Evolutionary conservation across 2,329 filamentous ascomycete species (phyloP).

Genomic region (Penicillium sp.): DNA sequence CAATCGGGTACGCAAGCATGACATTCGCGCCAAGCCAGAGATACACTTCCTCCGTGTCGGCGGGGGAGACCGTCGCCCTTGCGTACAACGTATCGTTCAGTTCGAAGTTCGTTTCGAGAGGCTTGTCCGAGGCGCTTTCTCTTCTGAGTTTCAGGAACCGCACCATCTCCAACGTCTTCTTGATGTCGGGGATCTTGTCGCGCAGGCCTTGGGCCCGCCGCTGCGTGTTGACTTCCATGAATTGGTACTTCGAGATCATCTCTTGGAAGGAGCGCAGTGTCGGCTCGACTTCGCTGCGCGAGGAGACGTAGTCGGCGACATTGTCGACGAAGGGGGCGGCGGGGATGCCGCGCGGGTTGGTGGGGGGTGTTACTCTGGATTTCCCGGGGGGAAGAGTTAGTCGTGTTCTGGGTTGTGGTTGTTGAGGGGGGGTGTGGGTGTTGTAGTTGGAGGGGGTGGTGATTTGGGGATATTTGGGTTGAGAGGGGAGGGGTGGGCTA

Average conservation of each 20-base stretch:
- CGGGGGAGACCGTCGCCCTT: conserved; percentile 70
- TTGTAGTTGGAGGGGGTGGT: background rate
- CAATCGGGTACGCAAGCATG: conserved; percentile 88
- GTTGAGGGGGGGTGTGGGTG: background rate
- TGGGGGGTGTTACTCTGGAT: conserved; percentile 23
- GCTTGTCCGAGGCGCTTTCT: too few relatives aligned
- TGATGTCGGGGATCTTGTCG: conserved; percentile 95
- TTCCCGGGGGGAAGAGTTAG: conserved; percentile 20
- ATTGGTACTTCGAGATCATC: conserved; percentile 83
- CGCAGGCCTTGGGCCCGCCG: conserved; percentile 69
- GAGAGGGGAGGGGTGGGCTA: too few relatives aligned
- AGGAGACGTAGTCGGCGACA: conserved; percentile 41
- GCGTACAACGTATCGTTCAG: conserved; percentile 92
- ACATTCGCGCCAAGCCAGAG: conserved; percentile 98
- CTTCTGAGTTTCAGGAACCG: conserved; percentile 65
- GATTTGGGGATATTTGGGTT: too few relatives aligned
- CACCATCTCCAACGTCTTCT: conserved; percentile 92
- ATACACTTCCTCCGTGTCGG: conserved; percentile 71
- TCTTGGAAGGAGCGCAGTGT: conserved; percentile 42
- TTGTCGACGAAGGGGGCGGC: conserved; percentile 41
- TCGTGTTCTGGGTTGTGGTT: conserved; percentile 2
- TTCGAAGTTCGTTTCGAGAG: conserved; percentile 87
- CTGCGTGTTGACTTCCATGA: conserved; percentile 94
- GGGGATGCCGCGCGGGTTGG: conserved; percentile 42
- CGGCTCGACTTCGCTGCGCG: conserved; percentile 38